Evolutionary conservation across 139 green algal genomes (phyloP).

Genomic region (Deuterostichococcus epilithicus): DNA sequence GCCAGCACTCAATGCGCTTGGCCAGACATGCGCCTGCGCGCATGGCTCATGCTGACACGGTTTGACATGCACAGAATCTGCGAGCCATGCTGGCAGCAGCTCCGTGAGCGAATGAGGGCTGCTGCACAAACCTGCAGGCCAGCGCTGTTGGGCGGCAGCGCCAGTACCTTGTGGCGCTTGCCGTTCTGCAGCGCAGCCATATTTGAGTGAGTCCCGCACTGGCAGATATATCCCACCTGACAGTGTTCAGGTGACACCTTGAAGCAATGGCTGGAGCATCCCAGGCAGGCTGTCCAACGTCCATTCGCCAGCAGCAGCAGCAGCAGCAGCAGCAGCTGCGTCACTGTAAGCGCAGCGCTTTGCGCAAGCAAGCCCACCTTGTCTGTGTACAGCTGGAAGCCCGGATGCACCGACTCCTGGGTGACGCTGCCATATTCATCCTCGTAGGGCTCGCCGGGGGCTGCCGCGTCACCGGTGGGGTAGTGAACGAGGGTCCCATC

Average conservation of each 20-base stretch:
- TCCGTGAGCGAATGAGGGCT: too few relatives aligned
- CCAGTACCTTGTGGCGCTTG: conserved; percentile 31
- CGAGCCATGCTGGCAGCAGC: too few relatives aligned
- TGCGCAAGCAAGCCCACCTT: neutral
- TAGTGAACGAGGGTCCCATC: conserved; percentile 60
- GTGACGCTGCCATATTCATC: conserved; percentile 10
- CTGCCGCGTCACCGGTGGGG: conserved; percentile 13
- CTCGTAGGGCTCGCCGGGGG: neutral
- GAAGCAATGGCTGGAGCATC: neutral
- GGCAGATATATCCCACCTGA: too few relatives aligned
- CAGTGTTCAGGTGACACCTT: too few relatives aligned
- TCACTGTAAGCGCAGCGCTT: neutral
- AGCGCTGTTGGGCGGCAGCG: conserved; percentile 47
- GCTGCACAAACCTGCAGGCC: conserved; percentile 32
- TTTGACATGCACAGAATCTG: neutral
- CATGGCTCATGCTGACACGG: too few relatives aligned
- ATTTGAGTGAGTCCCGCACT: too few relatives aligned
- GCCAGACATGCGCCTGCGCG: too few relatives aligned
- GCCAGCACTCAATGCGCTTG: too few relatives aligned
- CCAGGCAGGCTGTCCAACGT: conserved; percentile 6
- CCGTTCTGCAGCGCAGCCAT: conserved; percentile 4
- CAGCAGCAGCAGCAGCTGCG: neutral
- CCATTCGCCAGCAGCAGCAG: neutral
- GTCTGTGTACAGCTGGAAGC: neutral
- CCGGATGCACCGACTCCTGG: neutral